Evolutionary conservation across 2,329 filamentous ascomycete species (phyloP), one percentile per base, ranked within the genome.

Genomic region (Fusarium subglutinans): DNA sequence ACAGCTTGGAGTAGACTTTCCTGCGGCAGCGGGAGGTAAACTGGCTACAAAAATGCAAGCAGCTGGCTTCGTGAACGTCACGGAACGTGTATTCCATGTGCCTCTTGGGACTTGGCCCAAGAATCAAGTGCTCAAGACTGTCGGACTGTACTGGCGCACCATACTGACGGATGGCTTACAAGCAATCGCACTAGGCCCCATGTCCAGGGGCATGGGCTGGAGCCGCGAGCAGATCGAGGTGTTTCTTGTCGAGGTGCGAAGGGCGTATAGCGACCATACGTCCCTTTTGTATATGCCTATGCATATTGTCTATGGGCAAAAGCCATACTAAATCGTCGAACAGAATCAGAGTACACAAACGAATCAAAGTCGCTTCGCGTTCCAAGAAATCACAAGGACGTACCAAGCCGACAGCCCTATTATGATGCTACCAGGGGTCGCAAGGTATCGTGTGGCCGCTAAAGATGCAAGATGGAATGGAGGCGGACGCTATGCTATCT

Each of bases 101-200:
- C 88, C 88, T 4, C 85, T 89, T 41, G 88, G 88, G 2, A 84
- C 85, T 1, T 89, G 87, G 87, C 85, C 87, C 8, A 86, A 83
- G 66, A 87, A 89, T 67, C 84, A 84, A 63, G 81, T 83, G 8
- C 78, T 88, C 54, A 89, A 88, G 77, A 83, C 84, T 53, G 86
- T 88, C 26, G 87, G 87, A 1, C 74, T 86, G 22, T 87, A 87
- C 76, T 88, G 86, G 85, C 82, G 85, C 51, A 87, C 85, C 13
- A 86, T 87, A 47, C 77, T 88, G 50, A 79, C 86, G 5, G 85
- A 88, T 70, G 87, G 86, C 18, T 77, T 87, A 20, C 85, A 88
- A 70, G 86, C 86, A 12, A 87, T 88, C 67, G 85, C 86, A 8
- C 78, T 89, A 53, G 86, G 86, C 3, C 85, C 87, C n/a, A 80